Conservation (phyloP, 306 rosid genomes). For the Styphnolobium japonicum region DNA sequence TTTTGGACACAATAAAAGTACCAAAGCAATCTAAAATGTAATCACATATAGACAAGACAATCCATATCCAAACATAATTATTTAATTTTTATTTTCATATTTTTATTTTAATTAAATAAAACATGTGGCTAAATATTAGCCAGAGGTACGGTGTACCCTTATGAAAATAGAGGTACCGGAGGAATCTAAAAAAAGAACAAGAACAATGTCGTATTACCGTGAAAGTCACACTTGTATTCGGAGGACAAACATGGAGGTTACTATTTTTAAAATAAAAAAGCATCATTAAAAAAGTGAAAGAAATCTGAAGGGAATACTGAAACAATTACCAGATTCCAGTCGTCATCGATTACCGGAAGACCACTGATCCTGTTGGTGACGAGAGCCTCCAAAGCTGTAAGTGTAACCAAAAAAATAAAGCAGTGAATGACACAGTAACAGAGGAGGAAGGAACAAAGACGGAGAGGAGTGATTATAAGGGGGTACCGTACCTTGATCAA, state of each 20-base stretch:
- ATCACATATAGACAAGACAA: not conserved
- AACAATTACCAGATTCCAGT: constrained; percentile 76
- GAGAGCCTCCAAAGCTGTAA: constrained; percentile 72
- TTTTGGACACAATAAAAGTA: not conserved
- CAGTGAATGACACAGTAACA: not conserved
- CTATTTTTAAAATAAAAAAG: not conserved
- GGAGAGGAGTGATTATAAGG: not conserved
- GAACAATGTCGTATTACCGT: no score
- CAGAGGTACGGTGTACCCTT: no score
- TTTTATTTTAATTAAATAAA: no score
- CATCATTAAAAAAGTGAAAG: not conserved
- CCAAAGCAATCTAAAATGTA: no score
- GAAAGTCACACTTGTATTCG: not conserved
- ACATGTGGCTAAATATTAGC: no score
- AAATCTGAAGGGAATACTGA: not conserved
- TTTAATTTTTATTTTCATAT: no score
- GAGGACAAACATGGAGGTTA: not conserved
- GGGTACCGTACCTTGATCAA: constrained; percentile 65
- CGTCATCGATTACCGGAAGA: constrained; percentile 90
- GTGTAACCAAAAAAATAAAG: not conserved
- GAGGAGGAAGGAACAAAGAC: not conserved
- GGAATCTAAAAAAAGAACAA: not conserved
- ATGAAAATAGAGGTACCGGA: no score
- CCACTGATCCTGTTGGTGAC: constrained; percentile 86
- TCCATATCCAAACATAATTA: no score